A percentile compares a stretch with the other conserved stretches of the same genome.
phyloP scores from a whole-genome alignment of 2,329 filamentous ascomycete species.

The Cordyceps javanica region DNA sequence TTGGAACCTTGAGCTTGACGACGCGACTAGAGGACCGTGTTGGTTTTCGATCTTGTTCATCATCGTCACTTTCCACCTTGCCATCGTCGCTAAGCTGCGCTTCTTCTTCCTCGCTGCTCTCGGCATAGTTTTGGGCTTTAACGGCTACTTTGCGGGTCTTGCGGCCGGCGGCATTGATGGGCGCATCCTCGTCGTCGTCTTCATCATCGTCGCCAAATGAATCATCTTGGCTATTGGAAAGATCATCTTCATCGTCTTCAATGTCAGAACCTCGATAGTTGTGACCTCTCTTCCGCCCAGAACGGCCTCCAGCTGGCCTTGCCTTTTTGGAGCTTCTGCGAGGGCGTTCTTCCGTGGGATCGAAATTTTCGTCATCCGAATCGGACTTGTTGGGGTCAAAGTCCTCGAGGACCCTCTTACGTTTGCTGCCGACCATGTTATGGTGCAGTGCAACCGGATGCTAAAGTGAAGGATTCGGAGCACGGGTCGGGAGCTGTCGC shows the following conservation, averaged over 20 bases:
- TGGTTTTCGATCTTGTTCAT: constrained; percentile 20
- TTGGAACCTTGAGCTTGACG: constrained; percentile 40
- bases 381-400: constrained; percentile 65
- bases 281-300: constrained; percentile 30
- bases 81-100: constrained; percentile 24
- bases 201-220: constrained; percentile 44
- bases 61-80: constrained; percentile 23
- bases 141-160: constrained; percentile 42
- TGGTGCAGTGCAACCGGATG: not conserved
- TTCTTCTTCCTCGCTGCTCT: constrained; percentile 38
- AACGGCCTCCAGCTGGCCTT: constrained; percentile 29
- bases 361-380: constrained; percentile 60
- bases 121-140: constrained; percentile 40
- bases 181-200: constrained; percentile 34
- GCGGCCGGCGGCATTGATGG: constrained; percentile 42
- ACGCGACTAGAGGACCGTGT: constrained; percentile 28
- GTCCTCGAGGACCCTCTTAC: constrained; percentile 51
- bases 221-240: constrained; percentile 46
- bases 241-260: constrained; percentile 52
- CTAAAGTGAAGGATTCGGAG: not conserved
- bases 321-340: constrained; percentile 37
- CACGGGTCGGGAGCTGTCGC: not conserved
- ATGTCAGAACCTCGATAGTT: constrained; percentile 57
- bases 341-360: constrained; percentile 43
- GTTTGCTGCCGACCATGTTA: constrained; percentile 32